Base-by-base conservation (phyloP, 768 basidiomycete species). In the Boletus barrowsii region DNA sequence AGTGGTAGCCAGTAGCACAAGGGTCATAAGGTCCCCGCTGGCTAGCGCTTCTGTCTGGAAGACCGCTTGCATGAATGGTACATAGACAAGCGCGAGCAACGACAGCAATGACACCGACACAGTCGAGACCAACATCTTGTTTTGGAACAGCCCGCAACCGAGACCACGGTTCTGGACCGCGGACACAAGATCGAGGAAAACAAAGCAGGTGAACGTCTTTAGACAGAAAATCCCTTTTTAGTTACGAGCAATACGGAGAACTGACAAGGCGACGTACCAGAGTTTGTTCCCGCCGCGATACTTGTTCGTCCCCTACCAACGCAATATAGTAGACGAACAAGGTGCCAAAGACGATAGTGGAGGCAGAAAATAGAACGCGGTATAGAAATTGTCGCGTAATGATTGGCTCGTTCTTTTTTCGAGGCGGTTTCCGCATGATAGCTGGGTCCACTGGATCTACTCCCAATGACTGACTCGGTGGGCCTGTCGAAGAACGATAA, bases 131-230 rank as follows among this genome's bases (percentile, higher is more conserved):
- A 98, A 79, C 91, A 98, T 95, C 64, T 80, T 81, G 77, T 98
- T 98, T 65, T 87, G 86, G 53, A 83, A 74, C 30, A 98, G 66
- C 7, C 84, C 86, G 62, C 93, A 96, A 41, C 87, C 85, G 15
- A 98, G 81, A 11, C 93, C 93, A 50, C 96, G 90, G 70, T 91
- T 96, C 69, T 98, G 95, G 32, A 97, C 72, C 1, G 96, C 96
- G 37, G 94, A 98, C 10, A 93, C 89, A 42, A 98, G 83, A 72
- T 98, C 96, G 57, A 98, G 87, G 78, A 98, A 91, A 54, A 98
- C 96, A 73, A 98, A 98, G 67, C 86, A 88, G 17, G 94, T 90
- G 72, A 98, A 98, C 24, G 96, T 97, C 96, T 97, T 70, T 30
- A n/a, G 30, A 47, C 9, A 18, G 39, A 40, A 37, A 20, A 42